Evolutionary conservation across 1,284 basidiomycete genomes (phyloP), one percentile per base, ranked within the genome.

Genomic region (Ceratobasidium sp.): DNA sequence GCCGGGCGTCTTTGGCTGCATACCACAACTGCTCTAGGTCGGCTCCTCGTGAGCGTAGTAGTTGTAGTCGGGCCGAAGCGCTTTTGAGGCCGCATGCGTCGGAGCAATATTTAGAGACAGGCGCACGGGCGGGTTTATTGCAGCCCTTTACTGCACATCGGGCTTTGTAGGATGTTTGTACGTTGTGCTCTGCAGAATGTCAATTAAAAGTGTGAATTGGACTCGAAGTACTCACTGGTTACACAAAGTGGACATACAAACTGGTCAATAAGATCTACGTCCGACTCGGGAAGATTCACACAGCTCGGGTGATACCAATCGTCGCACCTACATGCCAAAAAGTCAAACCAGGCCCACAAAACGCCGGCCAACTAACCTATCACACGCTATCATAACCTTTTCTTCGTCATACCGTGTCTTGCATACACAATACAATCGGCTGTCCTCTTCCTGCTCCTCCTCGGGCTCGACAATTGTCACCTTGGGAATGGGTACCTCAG

Each of bases 301-400:
- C 92, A 94, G 62, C 85, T 82, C 0, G 90, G 90, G 75, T 94
- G 92, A 76, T 92, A 94, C 92, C 92, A 94, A 72, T 93, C 90
- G 75, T 94, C 92, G 77, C 92, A 94, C 32, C 91, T 93, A 73
- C 17, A 40, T 31, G 4, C 2, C 17, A 7, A 50, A 25, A 20
- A 6, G 7, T 52, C 17, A 45, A 50, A 25, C 29, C 6, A n/a
- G 49, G 27, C 10, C 10, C 7, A 8, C 2, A 38, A 7, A 32
- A 43, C 40, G 34, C 53, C 68, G 55, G 71, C 15, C n/a, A 15
- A 75, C 81, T 69, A 73, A 92, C 91, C 87, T 84, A 80, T 94
- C 92, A 76, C 92, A 94, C n/a, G 91, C 92, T 77, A 94, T 93
- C 92, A 94, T 94, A 69, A 88, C 84, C 70, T 84, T 82, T 75